Evolutionary conservation across 495 filamentous ascomycete species (phyloP).

Genomic region (Parachaetomium inaequale): DNA sequence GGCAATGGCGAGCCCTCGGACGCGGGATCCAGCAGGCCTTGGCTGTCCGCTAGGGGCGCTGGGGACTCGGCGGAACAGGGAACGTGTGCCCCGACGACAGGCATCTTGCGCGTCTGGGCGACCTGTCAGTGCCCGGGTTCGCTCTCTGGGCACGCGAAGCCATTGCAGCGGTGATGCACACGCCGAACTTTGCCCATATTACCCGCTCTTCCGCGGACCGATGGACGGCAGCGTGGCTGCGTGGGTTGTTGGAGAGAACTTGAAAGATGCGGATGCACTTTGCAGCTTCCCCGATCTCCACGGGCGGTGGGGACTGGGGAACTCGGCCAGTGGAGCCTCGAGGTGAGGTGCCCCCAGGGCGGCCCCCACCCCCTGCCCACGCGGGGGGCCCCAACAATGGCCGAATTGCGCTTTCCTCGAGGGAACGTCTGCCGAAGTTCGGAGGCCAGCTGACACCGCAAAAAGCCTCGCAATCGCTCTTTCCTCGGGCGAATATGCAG

Average conservation of each 20-base stretch:
- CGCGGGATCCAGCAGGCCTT: constrained; percentile 14
- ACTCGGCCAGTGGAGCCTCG: not conserved
- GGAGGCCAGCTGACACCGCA: constrained; percentile 4
- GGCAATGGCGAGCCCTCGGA: constrained; percentile 17
- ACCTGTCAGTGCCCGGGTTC: not conserved
- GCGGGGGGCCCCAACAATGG: not conserved
- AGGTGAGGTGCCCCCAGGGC: not conserved
- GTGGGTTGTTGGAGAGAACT: too few species aligned
- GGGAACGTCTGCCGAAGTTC: not conserved
- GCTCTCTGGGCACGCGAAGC: not conserved
- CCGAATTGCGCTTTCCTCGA: not conserved
- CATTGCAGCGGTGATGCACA: not conserved
- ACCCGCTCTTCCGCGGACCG: not conserved
- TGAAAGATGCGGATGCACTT: constrained; percentile 12
- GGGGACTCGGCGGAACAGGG: not conserved
- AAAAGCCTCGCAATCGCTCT: not conserved
- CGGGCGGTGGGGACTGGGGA: not conserved
- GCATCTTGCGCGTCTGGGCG: not conserved
- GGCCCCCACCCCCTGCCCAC: not conserved
- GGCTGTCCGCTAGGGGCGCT: not conserved
- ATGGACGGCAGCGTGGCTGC: not conserved
- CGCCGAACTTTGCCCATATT: not conserved
- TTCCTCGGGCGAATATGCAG: not conserved
- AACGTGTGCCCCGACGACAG: not conserved
- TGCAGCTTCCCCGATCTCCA: constrained; percentile 9